Conservation (phyloP, 116 monocot species). For the Posidonia oceanica region DNA sequence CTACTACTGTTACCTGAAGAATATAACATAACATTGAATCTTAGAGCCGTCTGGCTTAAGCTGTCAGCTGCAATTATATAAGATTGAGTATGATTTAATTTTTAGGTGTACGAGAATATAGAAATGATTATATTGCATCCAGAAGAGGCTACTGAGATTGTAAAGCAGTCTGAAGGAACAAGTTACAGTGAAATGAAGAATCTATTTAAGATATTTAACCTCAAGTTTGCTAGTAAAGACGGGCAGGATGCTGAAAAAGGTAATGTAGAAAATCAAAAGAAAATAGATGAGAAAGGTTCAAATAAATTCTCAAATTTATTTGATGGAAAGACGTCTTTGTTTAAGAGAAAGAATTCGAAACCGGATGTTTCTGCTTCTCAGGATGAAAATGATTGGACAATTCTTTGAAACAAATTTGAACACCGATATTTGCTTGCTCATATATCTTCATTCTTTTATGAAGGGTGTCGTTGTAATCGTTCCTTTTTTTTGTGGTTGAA, state of each 20-base stretch:
- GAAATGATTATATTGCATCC: conserved; percentile 35
- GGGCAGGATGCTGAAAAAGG: conserved; percentile 17
- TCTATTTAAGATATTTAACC: conserved; percentile 28
- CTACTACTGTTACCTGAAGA: not conserved
- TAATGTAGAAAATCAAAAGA: conserved; percentile 31
- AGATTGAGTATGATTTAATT: not conserved
- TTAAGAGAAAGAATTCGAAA: conserved; percentile 35
- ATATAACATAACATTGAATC: not conserved
- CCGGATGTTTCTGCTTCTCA: not conserved
- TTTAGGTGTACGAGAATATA: conserved; percentile 50
- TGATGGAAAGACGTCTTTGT: conserved; percentile 44
- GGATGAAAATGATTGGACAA: conserved; percentile 1
- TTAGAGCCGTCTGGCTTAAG: not conserved
- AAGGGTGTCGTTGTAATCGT: no score
- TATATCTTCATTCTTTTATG: no score
- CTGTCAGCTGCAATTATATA: not conserved
- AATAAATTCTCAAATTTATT: conserved; percentile 40
- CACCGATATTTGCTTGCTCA: no score
- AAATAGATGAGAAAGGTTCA: conserved; percentile 28
- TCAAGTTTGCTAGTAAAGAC: conserved; percentile 37
- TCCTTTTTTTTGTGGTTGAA: no score
- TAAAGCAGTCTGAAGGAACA: conserved; percentile 29
- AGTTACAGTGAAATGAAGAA: conserved; percentile 11
- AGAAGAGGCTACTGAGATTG: conserved; percentile 24
- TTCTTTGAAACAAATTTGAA: not conserved